phyloP scores from a whole-genome alignment of 441 rosid species.

The Gossypium schwendimanii region DNA sequence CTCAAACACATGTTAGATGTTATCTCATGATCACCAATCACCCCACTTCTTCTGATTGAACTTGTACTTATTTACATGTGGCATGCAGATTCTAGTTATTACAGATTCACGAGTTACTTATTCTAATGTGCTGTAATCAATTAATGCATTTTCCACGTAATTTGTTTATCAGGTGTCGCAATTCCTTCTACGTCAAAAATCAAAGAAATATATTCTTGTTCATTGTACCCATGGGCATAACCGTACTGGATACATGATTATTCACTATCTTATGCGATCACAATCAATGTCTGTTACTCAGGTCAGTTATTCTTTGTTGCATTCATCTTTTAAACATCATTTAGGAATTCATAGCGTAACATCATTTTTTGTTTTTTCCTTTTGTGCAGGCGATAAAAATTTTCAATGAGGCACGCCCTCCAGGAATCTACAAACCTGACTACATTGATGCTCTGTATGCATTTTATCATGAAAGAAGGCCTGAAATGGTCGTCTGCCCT shows the following conservation, averaged over 20 bases:
- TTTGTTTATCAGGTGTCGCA: slow-evolving; percentile 54
- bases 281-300: slow-evolving; percentile 69
- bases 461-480: slow-evolving; percentile 90
- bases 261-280: slow-evolving; percentile 89
- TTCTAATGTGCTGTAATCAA: neutral
- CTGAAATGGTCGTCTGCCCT: slow-evolving; percentile 68
- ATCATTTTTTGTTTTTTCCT: slow-evolving; percentile 14
- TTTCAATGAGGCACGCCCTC: slow-evolving; percentile 92
- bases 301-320: slow-evolving; percentile 34
- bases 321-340: neutral
- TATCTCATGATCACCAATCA: neutral
- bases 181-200: slow-evolving; percentile 59
- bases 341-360: neutral
- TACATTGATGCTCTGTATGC: slow-evolving; percentile 72
- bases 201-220: slow-evolving; percentile 80
- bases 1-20: neutral
- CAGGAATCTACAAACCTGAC: slow-evolving; percentile 94
- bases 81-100: neutral
- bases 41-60: neutral
- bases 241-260: slow-evolving; percentile 95
- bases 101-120: neutral
- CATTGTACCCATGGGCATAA: slow-evolving; percentile 99
- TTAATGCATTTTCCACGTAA: neutral
- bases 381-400: slow-evolving; percentile 69
- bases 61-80: neutral